Base-by-base conservation (phyloP, 75 land plant genomes). In the Pinus taeda region DNA sequence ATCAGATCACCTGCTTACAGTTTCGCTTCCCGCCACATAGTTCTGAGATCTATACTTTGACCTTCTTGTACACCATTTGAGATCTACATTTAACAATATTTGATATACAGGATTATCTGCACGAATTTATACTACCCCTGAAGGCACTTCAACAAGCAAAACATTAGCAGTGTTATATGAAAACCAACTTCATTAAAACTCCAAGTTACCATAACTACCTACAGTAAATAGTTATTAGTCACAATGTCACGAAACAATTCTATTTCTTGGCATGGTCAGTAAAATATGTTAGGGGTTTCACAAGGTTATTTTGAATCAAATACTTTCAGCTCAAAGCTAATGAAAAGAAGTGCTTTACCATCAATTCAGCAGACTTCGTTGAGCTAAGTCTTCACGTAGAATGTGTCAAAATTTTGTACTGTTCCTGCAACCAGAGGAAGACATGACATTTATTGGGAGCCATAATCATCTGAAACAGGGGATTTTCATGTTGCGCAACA, bases 391-490 rank as follows among this genome's bases (percentile, higher is more conserved):
- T 11, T 3, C 13, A 22, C 22, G 13, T 4, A 30, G 39, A 37
- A 37, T 39, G 21, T 15, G 42, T 33, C 71, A 37, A n/a, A 6
- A 1, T 67, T 67, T 67, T 18, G 37, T 37, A 9, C 4, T 30
- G 45, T 67, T 67, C 71, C 71, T 67, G 45, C 30, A 67, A 39
- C 21, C 71, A 67, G 45, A 67, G 71, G 18, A 39, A 67, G 42
- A 39, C 1, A 67, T 33, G 3, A 29, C 6, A 67, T 37, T 67
- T 37, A 39, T 67, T 36, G 7, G 6, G 45, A 49, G 37, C 45
- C 71, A 67, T 37, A 37, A 67, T 67, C 45, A 67, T 14, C 45
- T 11, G 37, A 67, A 37, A 67, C 45, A 36, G 0, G n/a, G 37
- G 5, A 67, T 42, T 15, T 66, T 15, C 6, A 67, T 67, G 33